These are phyloP conservation scores for Cicer chorassanicum DNA, from an alignment of 306 rosid species.

Conservation along the genomic window DNA sequence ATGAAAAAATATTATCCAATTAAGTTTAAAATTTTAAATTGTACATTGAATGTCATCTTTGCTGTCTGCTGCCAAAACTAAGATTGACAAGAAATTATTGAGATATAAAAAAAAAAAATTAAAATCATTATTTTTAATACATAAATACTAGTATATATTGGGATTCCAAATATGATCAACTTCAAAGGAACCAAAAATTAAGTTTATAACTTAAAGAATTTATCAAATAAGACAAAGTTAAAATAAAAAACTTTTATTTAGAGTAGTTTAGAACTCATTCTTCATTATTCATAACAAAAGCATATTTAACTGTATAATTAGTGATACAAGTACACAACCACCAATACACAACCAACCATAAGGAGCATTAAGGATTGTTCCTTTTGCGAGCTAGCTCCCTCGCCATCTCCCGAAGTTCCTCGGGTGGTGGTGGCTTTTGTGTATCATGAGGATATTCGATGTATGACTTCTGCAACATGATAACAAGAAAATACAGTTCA, in stretches of 20 bases:
- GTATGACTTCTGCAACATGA: conserved; percentile 60
- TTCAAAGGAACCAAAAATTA: neutral
- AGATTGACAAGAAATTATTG: neutral
- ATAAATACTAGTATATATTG: neutral
- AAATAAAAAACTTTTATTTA: conserved; percentile 2
- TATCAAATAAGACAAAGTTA: neutral
- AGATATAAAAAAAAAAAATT: neutral
- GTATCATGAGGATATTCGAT: conserved; percentile 76
- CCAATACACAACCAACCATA: conserved; percentile 23
- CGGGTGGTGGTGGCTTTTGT: conserved; percentile 81
- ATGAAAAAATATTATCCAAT: neutral
- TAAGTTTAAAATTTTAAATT: neutral
- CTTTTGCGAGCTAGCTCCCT: conserved; percentile 74
- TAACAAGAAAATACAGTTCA: conserved; percentile 17
- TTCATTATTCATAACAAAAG: conserved; percentile 14
- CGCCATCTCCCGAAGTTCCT: conserved; percentile 81
- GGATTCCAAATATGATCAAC: neutral
- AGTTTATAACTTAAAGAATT: neutral
- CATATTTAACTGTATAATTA: conserved; percentile 35
- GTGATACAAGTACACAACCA: neutral
- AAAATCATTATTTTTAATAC: conserved; percentile 8
- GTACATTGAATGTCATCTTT: neutral
- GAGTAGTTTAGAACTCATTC: conserved; percentile 20
- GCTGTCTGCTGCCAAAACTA: neutral
- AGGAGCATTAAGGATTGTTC: conserved; percentile 52